phyloP scores from a whole-genome alignment of 179 eudicot genomes.

The Monotropa hypopitys region DNA sequence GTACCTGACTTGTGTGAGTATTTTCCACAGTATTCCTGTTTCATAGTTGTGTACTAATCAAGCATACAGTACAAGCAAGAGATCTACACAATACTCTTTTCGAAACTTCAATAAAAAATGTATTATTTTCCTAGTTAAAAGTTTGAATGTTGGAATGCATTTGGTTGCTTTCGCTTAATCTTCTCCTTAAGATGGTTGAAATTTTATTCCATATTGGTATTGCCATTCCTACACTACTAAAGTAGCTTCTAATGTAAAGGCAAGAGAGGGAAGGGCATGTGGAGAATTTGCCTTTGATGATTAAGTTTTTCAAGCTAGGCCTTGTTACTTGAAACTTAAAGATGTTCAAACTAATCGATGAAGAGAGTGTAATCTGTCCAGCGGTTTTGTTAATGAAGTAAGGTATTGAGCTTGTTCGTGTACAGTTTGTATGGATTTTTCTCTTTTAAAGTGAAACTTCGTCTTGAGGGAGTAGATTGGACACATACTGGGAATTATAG shows the following conservation, averaged over 20 bases:
- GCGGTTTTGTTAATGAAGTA: neutral
- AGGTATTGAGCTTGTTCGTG: neutral
- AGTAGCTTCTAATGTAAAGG: too few relatives aligned
- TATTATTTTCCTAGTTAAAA: neutral
- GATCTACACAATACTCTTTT: neutral
- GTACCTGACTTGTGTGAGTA: neutral
- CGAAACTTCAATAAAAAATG: neutral
- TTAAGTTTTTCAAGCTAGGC: neutral
- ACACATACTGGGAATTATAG: neutral
- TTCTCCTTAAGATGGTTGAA: neutral
- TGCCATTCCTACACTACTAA: neutral
- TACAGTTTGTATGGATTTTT: neutral
- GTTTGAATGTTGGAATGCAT: neutral
- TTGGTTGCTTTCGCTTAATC: constrained; percentile 1
- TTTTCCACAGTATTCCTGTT: neutral
- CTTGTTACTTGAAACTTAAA: neutral
- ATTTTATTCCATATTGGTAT: neutral
- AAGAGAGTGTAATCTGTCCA: neutral
- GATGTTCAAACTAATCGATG: neutral
- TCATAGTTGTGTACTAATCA: neutral
- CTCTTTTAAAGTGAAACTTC: neutral
- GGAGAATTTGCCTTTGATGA: neutral
- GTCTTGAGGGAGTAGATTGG: neutral
- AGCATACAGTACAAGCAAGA: neutral
- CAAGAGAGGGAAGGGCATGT: neutral